Percentiles rank a stretch among this genome's conserved stretches.
Evolutionary conservation across 495 filamentous ascomycete genomes (phyloP).

Genomic region (Schizothecium vesticola): DNA sequence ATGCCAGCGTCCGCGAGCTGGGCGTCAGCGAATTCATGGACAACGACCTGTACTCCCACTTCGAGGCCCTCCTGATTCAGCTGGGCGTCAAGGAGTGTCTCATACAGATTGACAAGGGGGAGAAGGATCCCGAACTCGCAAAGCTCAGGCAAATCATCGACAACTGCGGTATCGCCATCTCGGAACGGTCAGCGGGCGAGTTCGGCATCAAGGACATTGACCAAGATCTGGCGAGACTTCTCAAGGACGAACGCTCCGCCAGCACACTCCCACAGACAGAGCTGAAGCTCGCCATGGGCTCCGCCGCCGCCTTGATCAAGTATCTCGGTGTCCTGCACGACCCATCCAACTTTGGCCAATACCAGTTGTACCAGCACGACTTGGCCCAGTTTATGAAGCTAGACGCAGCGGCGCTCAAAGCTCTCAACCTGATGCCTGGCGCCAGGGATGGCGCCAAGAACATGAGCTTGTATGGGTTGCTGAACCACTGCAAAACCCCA

Average conservation of each 20-base stretch:
- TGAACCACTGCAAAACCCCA: constrained; percentile 98
- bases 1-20: constrained; percentile 92
- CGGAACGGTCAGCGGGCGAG: constrained; percentile 68
- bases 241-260: constrained; percentile 77
- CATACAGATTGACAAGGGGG: constrained; percentile 62
- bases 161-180: constrained; percentile 82
- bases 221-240: constrained; percentile 79
- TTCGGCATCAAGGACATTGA: constrained; percentile 93
- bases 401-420: constrained; percentile 88
- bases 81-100: constrained; percentile 93
- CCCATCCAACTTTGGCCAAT: constrained; percentile 91
- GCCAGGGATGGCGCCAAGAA: constrained; percentile 89
- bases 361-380: constrained; percentile 95
- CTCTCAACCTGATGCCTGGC: constrained; percentile 95
- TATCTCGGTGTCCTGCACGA: constrained; percentile 92
- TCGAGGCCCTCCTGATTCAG: constrained; percentile 94
- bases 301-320: constrained; percentile 88
- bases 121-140: constrained; percentile 75
- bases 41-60: constrained; percentile 97
- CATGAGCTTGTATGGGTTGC: constrained; percentile 92
- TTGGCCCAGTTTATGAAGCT: constrained; percentile 98
- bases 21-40: constrained; percentile 97
- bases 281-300: constrained; percentile 93
- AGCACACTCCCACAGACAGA: constrained; percentile 84
- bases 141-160: constrained; percentile 87